phyloP scores from a whole-genome alignment of 768 basidiomycete genomes.

The Leccinum variicolor region DNA sequence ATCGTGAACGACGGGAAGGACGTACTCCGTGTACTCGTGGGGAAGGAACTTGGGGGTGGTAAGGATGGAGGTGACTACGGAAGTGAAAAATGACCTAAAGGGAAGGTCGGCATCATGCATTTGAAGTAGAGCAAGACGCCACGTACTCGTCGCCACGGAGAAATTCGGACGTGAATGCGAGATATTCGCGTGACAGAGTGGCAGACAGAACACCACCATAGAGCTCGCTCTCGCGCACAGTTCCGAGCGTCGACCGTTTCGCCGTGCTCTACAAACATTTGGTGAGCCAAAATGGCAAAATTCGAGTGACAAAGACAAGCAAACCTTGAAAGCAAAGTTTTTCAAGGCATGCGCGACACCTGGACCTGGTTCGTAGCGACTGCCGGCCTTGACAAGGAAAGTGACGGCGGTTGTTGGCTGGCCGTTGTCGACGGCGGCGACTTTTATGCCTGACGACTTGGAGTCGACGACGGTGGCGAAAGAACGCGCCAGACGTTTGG shows the following conservation, averaged over 20 bases:
- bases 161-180: slow-evolving; percentile 94
- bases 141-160: slow-evolving; percentile 94
- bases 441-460: slow-evolving; percentile 65
- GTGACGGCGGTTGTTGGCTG: slow-evolving; percentile 85
- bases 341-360: slow-evolving; percentile 93
- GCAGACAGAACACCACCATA: slow-evolving; percentile 90
- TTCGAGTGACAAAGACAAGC: slow-evolving; percentile 17
- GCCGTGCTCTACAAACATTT: slow-evolving; percentile 62
- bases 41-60: slow-evolving; percentile 79
- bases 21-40: slow-evolving; percentile 74
- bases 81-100: slow-evolving; percentile 81
- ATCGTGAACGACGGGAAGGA: slow-evolving; percentile 63
- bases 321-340: slow-evolving; percentile 98
- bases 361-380: slow-evolving; percentile 81
- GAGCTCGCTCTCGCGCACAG: slow-evolving; percentile 88
- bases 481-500: slow-evolving; percentile 58
- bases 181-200: slow-evolving; percentile 81
- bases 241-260: slow-evolving; percentile 84
- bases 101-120: not conserved
- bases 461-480: slow-evolving; percentile 84
- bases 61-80: slow-evolving; percentile 81
- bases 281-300: not conserved
- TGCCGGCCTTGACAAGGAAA: slow-evolving; percentile 89
- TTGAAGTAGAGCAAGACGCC: not conserved
- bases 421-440: slow-evolving; percentile 79